Base-by-base conservation (phyloP, 805 yeast species). In the Wickerhamiella occidentalis region DNA sequence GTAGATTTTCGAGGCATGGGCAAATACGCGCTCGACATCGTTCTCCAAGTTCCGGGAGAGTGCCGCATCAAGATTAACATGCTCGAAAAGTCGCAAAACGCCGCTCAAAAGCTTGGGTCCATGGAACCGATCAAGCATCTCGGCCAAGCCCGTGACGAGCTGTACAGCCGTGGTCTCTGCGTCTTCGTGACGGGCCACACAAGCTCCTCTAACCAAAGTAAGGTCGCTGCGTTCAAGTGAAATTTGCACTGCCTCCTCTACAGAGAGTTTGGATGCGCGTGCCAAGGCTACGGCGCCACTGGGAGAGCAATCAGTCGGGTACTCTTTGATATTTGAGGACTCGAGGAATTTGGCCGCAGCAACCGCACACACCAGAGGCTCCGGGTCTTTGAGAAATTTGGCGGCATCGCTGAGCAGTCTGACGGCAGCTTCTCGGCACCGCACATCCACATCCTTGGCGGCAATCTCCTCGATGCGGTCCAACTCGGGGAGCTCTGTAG, bases 361-460 rank as follows among this genome's bases (percentile, higher is more conserved):
- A 13, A 15, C 29, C 4, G 48, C 48, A 13, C 43, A 22, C 6
- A 45, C 37, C 12, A 22, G 23, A 23, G 36, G 37, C 37, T 26
- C 43, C 3, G 35, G 13, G 19, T 45, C 48, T 2, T 21, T 18
- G 15, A 45, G 37, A 13, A 26, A 45, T 8, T 26, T 21, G 11
- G 22, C 3, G 8, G 18, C 23, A 28, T 37, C 43, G 3, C 8
- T 18, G 2, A 45, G 19, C 13, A 45, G 15, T 1, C 6, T 2
- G 2, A 45, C 48, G 2, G 48, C 48, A 8, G 42, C 43, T 12
- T 35, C 21, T 5, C 48, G 36, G 37, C 48, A 45, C 21, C 40
- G 18, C 12, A 28, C 28, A 25, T 45, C 48, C 6, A 37, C 43
- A 18, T 45, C 48, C 19, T 26, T 37, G 2, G 13, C 12, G 19